Evolutionary conservation across 2,329 filamentous ascomycete species (phyloP), one percentile per base, ranked within the genome.

Genomic region (Bipolaris victoriae): DNA sequence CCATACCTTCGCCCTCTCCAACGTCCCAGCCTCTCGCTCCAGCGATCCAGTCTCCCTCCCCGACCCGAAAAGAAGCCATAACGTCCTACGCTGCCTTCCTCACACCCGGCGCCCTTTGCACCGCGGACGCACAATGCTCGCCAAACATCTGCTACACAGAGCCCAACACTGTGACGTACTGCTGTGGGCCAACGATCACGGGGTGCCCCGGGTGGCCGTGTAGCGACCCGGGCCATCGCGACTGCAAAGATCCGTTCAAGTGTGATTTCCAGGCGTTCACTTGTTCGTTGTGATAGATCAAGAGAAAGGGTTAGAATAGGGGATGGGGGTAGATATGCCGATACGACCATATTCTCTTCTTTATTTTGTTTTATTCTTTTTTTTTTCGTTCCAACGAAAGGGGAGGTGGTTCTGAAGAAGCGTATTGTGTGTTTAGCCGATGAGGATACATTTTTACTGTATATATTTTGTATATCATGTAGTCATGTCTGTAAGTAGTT

Each of bases 121-220:
- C 35, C 3, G 2, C 18, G 10, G 29, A 48, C 36, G 13, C 51
- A 3, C 36, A 53, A 24, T 53, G 51, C 44, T 18, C 35, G 13
- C 51, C 44, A 11, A 41, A 48, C 10, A n/a, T 35, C 24, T 53
- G 44, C 16, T 24, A 48, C 18, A 53, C 51, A 10, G 18, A 33
- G 5, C 15, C 10, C 18, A 36, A 16, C 9, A 9, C 7, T 6
- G 10, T 15, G 5, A 33, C 26, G 2, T 26, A 10, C 26, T 53
- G 51, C 20, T 53, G 44, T 7, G 44, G 35, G 5, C 43, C 44
- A 7, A 18, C 1, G 3, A 31, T 53, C 20, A 16, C 2, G 1
- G 44, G 51, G 5, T 53, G 44, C 43, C 51, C 44, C 13, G 39
- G 37, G 4, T 29, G 11, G 36, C 24, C 11, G 1, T 33, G 26